phyloP scores from a whole-genome alignment of 2,329 filamentous ascomycete genomes.

The Shiraia bambusicola region DNA sequence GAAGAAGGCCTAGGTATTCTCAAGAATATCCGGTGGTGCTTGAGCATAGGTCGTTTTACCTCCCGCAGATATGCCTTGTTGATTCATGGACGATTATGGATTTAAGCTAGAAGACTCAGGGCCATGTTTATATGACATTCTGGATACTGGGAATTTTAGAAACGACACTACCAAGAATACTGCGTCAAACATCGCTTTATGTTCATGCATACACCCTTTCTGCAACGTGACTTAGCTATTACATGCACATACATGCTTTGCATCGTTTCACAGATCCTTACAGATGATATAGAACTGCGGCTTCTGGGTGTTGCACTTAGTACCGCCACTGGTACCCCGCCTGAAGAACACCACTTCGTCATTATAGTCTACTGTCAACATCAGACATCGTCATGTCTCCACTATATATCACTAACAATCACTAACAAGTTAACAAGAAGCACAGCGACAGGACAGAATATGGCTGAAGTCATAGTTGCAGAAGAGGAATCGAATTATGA shows the following conservation, averaged over 20 bases:
- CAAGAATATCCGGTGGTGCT: neutral
- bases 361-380: constrained; percentile 16
- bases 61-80: neutral
- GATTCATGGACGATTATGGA: neutral
- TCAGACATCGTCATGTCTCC: constrained; percentile 17
- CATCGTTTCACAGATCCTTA: too few species aligned
- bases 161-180: too few species aligned
- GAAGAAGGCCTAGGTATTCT: constrained; percentile 41
- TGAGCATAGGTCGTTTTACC: too few species aligned
- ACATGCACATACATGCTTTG: too few species aligned
- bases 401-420: constrained; percentile 1
- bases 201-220: too few species aligned
- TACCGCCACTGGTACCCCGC: constrained; percentile 17
- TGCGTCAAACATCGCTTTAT: too few species aligned
- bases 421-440: constrained; percentile 2
- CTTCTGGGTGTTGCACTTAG: constrained; percentile 1
- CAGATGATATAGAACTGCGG: too few species aligned
- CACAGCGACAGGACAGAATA: constrained; percentile 9
- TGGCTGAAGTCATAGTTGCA: constrained; percentile 36
- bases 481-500: constrained; percentile 59
- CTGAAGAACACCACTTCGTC: constrained; percentile 22
- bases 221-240: too few species aligned
- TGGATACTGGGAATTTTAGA: too few species aligned
- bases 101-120: neutral
- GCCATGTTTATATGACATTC: too few species aligned